Evolutionary conservation across 2,329 filamentous ascomycete genomes (phyloP).

Genomic region (Aspergillus fumigatiaffinis): DNA sequence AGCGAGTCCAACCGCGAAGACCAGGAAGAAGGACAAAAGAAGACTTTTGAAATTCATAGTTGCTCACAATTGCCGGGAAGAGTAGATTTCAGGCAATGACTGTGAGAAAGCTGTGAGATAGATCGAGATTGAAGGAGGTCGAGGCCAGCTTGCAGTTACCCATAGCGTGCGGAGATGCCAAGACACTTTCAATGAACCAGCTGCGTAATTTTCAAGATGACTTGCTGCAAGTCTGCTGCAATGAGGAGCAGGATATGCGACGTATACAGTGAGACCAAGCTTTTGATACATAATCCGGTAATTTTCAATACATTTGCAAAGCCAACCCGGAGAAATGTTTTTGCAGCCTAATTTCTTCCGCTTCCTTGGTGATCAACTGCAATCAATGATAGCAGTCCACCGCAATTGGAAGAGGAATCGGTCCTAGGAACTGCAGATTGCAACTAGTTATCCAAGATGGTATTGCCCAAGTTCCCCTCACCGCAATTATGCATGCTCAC

Average conservation of each 20-base stretch:
- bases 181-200: constrained; percentile 1
- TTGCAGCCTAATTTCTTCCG: constrained; percentile 31
- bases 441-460: constrained; percentile 27
- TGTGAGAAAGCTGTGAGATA: constrained; percentile 13
- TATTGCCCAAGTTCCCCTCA: constrained; percentile 8
- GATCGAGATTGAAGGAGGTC: constrained; percentile 8
- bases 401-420: constrained; percentile 6
- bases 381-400: constrained; percentile 5
- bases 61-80: constrained; percentile 13
- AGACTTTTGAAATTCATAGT: constrained; percentile 34
- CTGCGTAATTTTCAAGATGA: constrained; percentile 9
- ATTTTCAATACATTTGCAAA: constrained; percentile 7
- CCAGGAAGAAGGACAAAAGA: constrained; percentile 65
- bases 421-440: constrained; percentile 8
- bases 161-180: constrained; percentile 20
- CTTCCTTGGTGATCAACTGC: constrained; percentile 13
- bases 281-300: neutral
- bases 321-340: constrained; percentile 29
- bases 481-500: constrained; percentile 9
- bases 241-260: neutral
- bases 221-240: neutral
- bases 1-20: constrained; percentile 65
- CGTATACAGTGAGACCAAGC: neutral
- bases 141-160: constrained; percentile 36
- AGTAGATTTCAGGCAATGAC: constrained; percentile 12